Base-by-base conservation (phyloP, 345 rosid species). In the Eucalyptus fibrosa region DNA sequence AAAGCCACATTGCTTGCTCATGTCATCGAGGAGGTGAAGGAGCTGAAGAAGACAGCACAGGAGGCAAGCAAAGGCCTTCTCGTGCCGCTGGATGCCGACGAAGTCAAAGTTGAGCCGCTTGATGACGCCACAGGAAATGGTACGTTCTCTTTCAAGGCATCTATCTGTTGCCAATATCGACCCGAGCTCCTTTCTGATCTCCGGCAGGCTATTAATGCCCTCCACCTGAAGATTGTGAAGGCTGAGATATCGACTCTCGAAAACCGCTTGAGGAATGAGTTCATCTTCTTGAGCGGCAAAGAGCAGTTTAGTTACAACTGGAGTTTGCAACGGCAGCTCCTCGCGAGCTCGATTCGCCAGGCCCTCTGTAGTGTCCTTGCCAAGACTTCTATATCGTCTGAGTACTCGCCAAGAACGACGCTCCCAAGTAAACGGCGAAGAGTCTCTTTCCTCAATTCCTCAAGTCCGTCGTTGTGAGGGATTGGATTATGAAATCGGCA, bases 1-100 rank as follows among this genome's bases (percentile, higher is more conserved):
- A 96, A 96, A 88, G 96, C 97, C 77, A 91, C 97, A 82, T 93
- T 96, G 92, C 96, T 96, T 83, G 96, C 94, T 77, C 94, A 93
- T 91, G 97, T 96, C 24, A 91, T 93, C 47, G 87, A 53, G 62
- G 92, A 96, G 89, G 92, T 94, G 89, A 93, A 93, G 87, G 95
- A 91, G 87, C 94, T 95, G 65, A 91, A 96, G 91, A 93, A 89
- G 87, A 90, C 30, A 44, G 94, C 96, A 18, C 60, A 56, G 13
- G 96, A 93, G 91, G 91, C 94, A 32, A 89, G 92, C 86, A 87
- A 89, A 89, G 96, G 95, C 56, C 91, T 86, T 89, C 92, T 94
- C 87, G 67, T 95, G 88, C 98, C 98, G 62, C 44, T 89, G 88
- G 96, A 94, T 56, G 65, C 90, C 6, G 96, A 95, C 67, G 95